Evolutionary conservation across 495 filamentous ascomycete species (phyloP).

Genomic region (Clohesyomyces aquaticus): DNA sequence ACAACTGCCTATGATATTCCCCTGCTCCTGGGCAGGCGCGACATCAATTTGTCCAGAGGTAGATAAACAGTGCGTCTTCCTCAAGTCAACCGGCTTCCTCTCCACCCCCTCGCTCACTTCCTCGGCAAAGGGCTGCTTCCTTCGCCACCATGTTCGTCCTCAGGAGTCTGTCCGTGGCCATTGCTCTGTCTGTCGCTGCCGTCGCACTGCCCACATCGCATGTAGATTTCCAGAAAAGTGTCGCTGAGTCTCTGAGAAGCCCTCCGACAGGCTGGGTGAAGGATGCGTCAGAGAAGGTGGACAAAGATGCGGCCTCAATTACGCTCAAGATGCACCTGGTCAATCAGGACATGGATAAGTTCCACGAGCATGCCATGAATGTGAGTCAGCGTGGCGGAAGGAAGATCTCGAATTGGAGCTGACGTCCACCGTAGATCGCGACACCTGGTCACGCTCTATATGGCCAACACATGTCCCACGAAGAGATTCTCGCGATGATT

Average conservation of each 20-base stretch:
- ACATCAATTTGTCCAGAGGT: not conserved
- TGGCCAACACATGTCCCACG: slow-evolving; percentile 7
- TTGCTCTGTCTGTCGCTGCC: not conserved
- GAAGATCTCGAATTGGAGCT: not conserved
- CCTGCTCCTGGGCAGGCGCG: not conserved
- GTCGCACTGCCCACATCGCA: slow-evolving; percentile 1
- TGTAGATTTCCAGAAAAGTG: slow-evolving; percentile 11
- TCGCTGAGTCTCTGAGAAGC: slow-evolving; percentile 9
- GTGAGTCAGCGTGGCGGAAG: not conserved
- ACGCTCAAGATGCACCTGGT: slow-evolving; percentile 22
- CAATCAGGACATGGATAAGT: slow-evolving; percentile 18
- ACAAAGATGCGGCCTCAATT: slow-evolving; percentile 14
- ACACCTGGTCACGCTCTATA: slow-evolving; percentile 13
- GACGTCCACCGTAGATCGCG: slow-evolving; percentile 4
- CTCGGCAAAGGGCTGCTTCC: not conserved
- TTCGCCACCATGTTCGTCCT: slow-evolving; percentile 11
- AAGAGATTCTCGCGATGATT: slow-evolving; percentile 13
- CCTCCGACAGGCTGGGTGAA: slow-evolving; percentile 17
- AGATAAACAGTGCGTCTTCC: not conserved
- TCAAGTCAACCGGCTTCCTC: not conserved
- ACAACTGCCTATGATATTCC: no score
- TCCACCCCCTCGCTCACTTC: not conserved
- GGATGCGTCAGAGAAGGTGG: slow-evolving; percentile 4
- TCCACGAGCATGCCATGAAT: slow-evolving; percentile 23
- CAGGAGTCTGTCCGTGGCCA: not conserved